phyloP scores from a whole-genome alignment of 805 yeast species.

The Candida maris region DNA sequence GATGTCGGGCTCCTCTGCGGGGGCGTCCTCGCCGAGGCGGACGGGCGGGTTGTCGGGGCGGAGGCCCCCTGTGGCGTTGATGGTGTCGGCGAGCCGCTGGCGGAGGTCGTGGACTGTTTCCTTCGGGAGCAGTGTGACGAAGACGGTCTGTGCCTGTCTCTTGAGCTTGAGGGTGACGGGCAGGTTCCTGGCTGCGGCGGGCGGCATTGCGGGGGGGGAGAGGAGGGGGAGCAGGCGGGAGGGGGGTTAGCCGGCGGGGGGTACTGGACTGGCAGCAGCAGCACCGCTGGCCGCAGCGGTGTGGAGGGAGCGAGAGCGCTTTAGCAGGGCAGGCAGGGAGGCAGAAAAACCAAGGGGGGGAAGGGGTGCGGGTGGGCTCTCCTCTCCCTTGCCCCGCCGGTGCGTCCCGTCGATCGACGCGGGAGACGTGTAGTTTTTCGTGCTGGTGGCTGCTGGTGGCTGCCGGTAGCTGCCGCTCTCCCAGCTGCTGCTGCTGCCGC shows the following conservation, averaged over 20 bases:
- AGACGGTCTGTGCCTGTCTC: slow-evolving; percentile 34
- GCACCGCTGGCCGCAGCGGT: too few relatives aligned
- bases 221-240: too few relatives aligned
- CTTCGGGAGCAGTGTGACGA: slow-evolving; percentile 24
- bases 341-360: too few relatives aligned
- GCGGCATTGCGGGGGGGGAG: slow-evolving; percentile 21
- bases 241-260: not conserved
- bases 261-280: not conserved
- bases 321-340: too few relatives aligned
- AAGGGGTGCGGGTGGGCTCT: too few relatives aligned
- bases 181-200: slow-evolving; percentile 18
- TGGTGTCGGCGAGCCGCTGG: slow-evolving; percentile 32
- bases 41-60: slow-evolving; percentile 24
- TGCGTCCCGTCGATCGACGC: too few relatives aligned
- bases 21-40: slow-evolving; percentile 28
- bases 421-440: too few relatives aligned
- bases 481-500: too few relatives aligned
- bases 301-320: too few relatives aligned
- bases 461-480: too few relatives aligned
- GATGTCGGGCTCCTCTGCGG: slow-evolving; percentile 33
- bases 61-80: slow-evolving; percentile 49
- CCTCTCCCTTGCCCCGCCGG: too few relatives aligned
- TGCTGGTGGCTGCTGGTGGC: too few relatives aligned
- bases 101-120: slow-evolving; percentile 27
- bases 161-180: slow-evolving; percentile 30